Percentiles rank a stretch among this genome's conserved stretches.
phyloP scores from a whole-genome alignment of 768 basidiomycete genomes.

The Mycena latifolia region DNA sequence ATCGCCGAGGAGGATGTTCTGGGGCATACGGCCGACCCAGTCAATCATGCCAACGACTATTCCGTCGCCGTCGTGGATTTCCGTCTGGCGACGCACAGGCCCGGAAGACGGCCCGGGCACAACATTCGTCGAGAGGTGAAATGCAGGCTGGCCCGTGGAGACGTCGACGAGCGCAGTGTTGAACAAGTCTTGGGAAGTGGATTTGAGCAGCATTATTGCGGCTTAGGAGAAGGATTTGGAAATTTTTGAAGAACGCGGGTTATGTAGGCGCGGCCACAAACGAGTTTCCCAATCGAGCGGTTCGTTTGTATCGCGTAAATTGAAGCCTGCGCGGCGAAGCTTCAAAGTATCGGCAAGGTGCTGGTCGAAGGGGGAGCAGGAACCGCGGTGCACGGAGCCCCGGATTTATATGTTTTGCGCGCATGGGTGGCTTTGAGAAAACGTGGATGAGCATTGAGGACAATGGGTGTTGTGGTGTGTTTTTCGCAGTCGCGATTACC shows the following conservation, averaged over 20 bases:
- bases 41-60: constrained; percentile 57
- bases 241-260: constrained; percentile 23
- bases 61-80: constrained; percentile 48
- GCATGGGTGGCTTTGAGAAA: neutral
- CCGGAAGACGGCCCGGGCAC: constrained; percentile 41
- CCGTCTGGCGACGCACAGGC: constrained; percentile 44
- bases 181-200: constrained; percentile 69
- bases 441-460: neutral
- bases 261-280: constrained; percentile 27
- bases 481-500: neutral
- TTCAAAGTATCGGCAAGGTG: constrained; percentile 5
- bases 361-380: neutral
- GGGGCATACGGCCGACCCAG: constrained; percentile 67
- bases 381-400: neutral
- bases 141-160: constrained; percentile 61
- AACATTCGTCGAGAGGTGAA: constrained; percentile 58
- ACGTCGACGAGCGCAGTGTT: constrained; percentile 67
- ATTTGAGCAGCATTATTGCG: constrained; percentile 66
- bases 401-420: constrained; percentile 15
- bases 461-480: neutral
- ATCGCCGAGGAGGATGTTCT: constrained; percentile 62
- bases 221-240: neutral
- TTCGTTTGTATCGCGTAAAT: constrained; percentile 52
- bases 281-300: constrained; percentile 59
- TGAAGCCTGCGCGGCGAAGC: constrained; percentile 11